Percentiles rank a stretch among this genome's conserved stretches.
Conservation (phyloP, 2,329 filamentous ascomycete genomes). For the Diaporthe vexans region DNA sequence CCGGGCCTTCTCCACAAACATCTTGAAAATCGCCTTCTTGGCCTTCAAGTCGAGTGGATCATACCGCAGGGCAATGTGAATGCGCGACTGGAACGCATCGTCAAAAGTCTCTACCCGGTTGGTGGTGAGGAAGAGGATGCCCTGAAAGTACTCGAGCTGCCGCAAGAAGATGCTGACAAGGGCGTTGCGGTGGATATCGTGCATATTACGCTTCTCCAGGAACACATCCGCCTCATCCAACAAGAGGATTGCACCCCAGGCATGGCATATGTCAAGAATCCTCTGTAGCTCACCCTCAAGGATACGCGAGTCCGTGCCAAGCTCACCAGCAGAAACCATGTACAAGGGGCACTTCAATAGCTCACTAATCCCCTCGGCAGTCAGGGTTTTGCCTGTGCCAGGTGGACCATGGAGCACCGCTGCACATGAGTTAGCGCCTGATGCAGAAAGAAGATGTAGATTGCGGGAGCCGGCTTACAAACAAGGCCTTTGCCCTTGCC, state of each 20-base stretch:
- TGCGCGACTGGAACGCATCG: slow-evolving; percentile 89
- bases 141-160: slow-evolving; percentile 91
- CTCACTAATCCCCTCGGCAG: slow-evolving; percentile 88
- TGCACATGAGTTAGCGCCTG: slow-evolving; percentile 44
- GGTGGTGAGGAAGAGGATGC: slow-evolving; percentile 90
- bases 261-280: slow-evolving; percentile 87
- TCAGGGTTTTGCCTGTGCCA: slow-evolving; percentile 90
- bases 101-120: slow-evolving; percentile 92
- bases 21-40: slow-evolving; percentile 84
- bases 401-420: slow-evolving; percentile 86
- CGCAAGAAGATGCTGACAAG: slow-evolving; percentile 90
- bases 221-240: slow-evolving; percentile 91
- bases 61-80: slow-evolving; percentile 88
- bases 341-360: slow-evolving; percentile 86
- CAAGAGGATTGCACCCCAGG: slow-evolving; percentile 87
- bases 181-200: slow-evolving; percentile 87
- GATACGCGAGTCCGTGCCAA: slow-evolving; percentile 81
- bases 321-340: slow-evolving; percentile 84
- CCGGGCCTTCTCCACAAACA: slow-evolving; percentile 83
- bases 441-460: neutral
- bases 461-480: slow-evolving; percentile 53
- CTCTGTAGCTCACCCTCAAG: slow-evolving; percentile 85
- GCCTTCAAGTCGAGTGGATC: slow-evolving; percentile 80
- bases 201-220: slow-evolving; percentile 84
- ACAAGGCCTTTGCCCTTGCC: slow-evolving; percentile 92